phyloP scores from a whole-genome alignment of 2,329 filamentous ascomycete genomes.

The Ophiostoma sp. region DNA sequence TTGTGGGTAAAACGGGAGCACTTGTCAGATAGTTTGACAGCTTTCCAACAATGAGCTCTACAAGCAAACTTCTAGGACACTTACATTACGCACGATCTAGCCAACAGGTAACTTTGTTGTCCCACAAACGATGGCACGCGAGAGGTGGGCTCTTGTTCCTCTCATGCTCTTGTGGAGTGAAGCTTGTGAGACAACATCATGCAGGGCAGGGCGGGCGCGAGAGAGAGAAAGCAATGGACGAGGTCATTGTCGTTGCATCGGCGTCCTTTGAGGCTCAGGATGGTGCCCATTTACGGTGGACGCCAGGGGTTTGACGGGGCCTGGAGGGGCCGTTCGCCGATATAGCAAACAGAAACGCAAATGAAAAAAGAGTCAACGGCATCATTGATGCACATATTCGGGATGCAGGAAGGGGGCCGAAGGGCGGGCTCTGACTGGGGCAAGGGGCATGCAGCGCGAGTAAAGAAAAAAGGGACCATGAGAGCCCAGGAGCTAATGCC shows the following conservation, averaged over 20 bases:
- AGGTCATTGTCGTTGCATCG: neutral
- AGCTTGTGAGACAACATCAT: neutral
- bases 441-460: neutral
- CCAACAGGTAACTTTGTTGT: neutral
- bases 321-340: neutral
- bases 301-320: neutral
- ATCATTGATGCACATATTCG: neutral
- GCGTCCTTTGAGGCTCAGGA: neutral
- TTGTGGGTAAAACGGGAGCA: neutral
- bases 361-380: neutral
- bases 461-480: neutral
- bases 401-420: neutral
- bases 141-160: neutral
- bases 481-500: neutral
- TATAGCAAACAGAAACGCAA: neutral
- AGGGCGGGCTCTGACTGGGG: neutral
- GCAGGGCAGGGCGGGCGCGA: neutral
- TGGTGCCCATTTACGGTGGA: neutral
- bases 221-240: no score
- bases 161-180: neutral
- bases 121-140: neutral
- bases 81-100: neutral
- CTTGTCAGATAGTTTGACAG: constrained; percentile 10
- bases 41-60: neutral
- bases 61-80: neutral